Evolutionary conservation across 176 grass and related monocot genomes (phyloP), one percentile per base, ranked within the genome.

Genomic region (Avena eriantha): DNA sequence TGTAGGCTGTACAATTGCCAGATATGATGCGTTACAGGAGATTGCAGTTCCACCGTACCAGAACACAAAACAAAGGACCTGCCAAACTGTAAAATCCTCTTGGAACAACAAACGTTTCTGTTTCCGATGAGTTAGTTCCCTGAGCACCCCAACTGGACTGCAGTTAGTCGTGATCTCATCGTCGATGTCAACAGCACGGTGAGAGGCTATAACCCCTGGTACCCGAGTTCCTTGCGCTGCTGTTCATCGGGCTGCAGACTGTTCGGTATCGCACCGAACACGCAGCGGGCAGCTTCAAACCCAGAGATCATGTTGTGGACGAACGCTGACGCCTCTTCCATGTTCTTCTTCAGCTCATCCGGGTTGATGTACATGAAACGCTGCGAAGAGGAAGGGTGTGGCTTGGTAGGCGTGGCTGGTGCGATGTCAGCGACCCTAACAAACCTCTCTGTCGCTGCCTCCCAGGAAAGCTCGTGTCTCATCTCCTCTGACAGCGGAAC

Each of bases 381-480:
- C 53, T 74, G 86, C 0, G 94, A 59, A 22, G 92, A 33, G 11
- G 87, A 51, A 60, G 87, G 63, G 46, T 79, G 80, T 59, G 87
- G 43, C 65, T 69, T 82, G 9, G 61, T 63, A 8, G 66, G 48
- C n/a, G 61, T 67, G 73, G 56, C 22, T 45, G 87, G 79, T 14
- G 86, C 73, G 39, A 98, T 86, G 31, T 84, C 97, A 15, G 94
- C 90, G 57, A 88, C 88, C 50, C 72, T 85, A 16, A 98, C 73
- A 76, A 98, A 96, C 80, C 97, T 92, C 78, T 96, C 84, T 35
- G 97, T 98, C 5, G 94, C 97, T 16, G 97, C 90, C 69, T 98
- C 94, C 97, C 97, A 98, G 60, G 97, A 98, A 81, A 98, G 85
- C 80, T 94, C 91, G 36, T 96, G 89, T 58, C 88, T 88, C 85